Conservation (phyloP, 352 stramenopile genomes). For the Phytophthora litchii region DNA sequence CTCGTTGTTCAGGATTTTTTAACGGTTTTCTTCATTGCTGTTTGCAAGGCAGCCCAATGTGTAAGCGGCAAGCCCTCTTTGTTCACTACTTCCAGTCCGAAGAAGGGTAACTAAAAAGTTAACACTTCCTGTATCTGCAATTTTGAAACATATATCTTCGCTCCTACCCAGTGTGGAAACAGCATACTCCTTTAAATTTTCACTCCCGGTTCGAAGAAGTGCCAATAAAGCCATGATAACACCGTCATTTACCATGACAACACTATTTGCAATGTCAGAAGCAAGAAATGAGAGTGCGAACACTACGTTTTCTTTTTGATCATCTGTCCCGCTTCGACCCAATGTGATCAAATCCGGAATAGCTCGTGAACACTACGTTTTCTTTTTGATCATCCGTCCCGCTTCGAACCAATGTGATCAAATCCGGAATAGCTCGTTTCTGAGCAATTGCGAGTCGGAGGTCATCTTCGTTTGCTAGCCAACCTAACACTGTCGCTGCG, state of each 20-base stretch:
- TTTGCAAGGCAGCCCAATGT: slow-evolving; percentile 11
- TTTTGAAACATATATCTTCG: slow-evolving; percentile 6
- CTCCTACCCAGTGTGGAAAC: slow-evolving; percentile 15
- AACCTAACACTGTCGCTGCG: not conserved
- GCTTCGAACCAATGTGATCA: not conserved
- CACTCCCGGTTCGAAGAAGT: slow-evolving; percentile 5
- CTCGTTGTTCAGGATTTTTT: slow-evolving; percentile 1
- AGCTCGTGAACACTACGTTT: not conserved
- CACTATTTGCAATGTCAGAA: not conserved
- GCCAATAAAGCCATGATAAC: slow-evolving; percentile 3
- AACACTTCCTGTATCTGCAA: slow-evolving; percentile 19
- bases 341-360: slow-evolving; percentile 1
- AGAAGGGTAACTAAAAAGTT: slow-evolving; percentile 13
- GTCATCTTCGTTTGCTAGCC: not conserved
- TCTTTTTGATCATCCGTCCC: slow-evolving; percentile 9
- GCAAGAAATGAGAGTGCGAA: slow-evolving; percentile 6
- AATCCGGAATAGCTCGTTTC: slow-evolving; percentile 1
- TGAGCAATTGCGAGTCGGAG: not conserved
- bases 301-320: slow-evolving; percentile 1
- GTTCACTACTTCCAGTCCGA: not conserved
- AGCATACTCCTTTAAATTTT: slow-evolving; percentile 1
- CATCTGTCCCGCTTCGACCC: not conserved
- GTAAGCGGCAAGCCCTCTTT: slow-evolving; percentile 16
- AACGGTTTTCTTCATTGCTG: slow-evolving; percentile 10
- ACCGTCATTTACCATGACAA: not conserved